phyloP scores from a whole-genome alignment of 331 rosid species.

The Telfairia occidentalis region DNA sequence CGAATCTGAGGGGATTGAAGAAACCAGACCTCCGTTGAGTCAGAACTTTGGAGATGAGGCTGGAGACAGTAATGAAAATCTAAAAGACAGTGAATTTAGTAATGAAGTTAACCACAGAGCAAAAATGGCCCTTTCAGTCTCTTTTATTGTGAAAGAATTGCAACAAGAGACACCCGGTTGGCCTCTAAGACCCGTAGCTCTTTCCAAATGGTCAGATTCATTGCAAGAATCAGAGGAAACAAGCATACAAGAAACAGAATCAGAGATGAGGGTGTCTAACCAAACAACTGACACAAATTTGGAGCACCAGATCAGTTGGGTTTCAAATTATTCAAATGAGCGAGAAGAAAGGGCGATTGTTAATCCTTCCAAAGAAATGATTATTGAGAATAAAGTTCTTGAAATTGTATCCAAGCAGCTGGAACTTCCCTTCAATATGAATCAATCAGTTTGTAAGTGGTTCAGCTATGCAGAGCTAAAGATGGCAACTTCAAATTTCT shows the following conservation, averaged over 20 bases:
- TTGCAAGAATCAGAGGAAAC: slow-evolving; percentile 1
- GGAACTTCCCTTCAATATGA: slow-evolving; percentile 25
- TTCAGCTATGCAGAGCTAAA: slow-evolving; percentile 47
- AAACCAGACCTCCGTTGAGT: background rate
- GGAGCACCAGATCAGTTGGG: background rate
- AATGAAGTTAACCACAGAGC: background rate
- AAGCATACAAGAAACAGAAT: background rate
- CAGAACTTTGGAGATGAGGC: background rate
- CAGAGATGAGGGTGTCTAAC: background rate
- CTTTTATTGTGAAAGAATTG: slow-evolving; percentile 7
- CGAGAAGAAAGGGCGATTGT: background rate
- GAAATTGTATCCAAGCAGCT: slow-evolving; percentile 28
- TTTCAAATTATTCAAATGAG: background rate
- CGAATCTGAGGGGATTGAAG: background rate
- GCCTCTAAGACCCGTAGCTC: slow-evolving; percentile 17
- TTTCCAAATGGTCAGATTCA: background rate
- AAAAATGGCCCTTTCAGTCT: slow-evolving; percentile 2
- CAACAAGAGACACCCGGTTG: slow-evolving; percentile 21
- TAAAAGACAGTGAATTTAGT: too few relatives aligned
- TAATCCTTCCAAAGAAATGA: background rate
- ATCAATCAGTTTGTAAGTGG: slow-evolving; percentile 41
- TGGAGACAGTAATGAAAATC: background rate
- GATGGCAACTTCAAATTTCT: slow-evolving; percentile 50
- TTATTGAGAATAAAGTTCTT: slow-evolving; percentile 8
- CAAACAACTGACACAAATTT: background rate